Base-by-base conservation (phyloP, 495 filamentous ascomycete species). In the Wilcoxina mikolae region DNA sequence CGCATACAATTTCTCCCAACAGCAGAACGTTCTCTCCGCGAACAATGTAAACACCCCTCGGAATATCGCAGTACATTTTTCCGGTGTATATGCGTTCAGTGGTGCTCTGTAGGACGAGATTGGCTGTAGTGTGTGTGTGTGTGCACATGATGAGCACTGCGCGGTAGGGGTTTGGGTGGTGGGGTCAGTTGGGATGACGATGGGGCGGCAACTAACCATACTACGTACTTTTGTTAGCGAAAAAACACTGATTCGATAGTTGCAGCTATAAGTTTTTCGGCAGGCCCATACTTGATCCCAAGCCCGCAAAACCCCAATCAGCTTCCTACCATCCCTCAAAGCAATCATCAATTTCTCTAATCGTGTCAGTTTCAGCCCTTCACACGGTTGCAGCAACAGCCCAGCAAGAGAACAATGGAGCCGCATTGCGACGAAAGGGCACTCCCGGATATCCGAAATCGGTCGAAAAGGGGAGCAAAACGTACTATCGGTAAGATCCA, bases 241-340 rank as follows among this genome's bases (percentile, higher is more conserved):
- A n/a, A n/a, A n/a, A n/a, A n/a, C n/a, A n/a, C n/a, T n/a, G n/a
- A n/a, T n/a, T n/a, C n/a, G n/a, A n/a, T n/a, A n/a, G n/a, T n/a
- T n/a, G n/a, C n/a, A n/a, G n/a, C n/a, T n/a, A n/a, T n/a, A n/a
- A n/a, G n/a, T n/a, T n/a, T n/a, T n/a, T n/a, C n/a, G n/a, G n/a
- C n/a, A n/a, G n/a, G n/a, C n/a, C n/a, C 43, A 88, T 65, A 94
- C 95, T 68, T 98, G 91, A 70, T 98, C 91, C 89, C 93, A 98
- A 64, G 87, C 94, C 59, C 91, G 74, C 61, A 98, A 70, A 10
- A 96, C 85, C 18, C 91, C 91, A 49, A 91, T 85, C 57, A 95
- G 72, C 70, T 95, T 95, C 55, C 89, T 78, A 33, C 93, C 91
- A 69, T 98, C 91, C 52, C 91, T 80, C 51, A 98, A 75, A 9